Evolutionary conservation across 768 basidiomycete genomes (phyloP).

Genomic region (Lentinula lateritia): DNA sequence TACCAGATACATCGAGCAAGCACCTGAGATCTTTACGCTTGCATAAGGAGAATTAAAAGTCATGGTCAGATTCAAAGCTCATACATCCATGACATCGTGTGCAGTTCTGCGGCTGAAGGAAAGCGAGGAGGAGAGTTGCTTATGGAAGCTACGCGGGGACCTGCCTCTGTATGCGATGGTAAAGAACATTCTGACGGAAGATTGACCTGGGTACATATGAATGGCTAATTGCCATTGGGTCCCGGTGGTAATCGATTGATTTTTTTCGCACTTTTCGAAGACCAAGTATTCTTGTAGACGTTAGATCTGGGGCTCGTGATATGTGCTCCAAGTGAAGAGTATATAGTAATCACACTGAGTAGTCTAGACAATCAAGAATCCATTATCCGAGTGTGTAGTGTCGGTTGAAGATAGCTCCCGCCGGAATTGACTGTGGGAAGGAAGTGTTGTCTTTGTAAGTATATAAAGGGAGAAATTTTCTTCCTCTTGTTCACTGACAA

Average conservation of each 20-base stretch:
- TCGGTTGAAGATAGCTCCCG: neutral
- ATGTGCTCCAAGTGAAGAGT: too few relatives aligned
- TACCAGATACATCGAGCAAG: neutral
- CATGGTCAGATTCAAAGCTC: slow-evolving; percentile 27
- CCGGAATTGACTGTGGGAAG: slow-evolving; percentile 9
- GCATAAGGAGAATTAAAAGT: slow-evolving; percentile 63
- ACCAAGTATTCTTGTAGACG: too few relatives aligned
- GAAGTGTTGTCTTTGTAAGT: neutral
- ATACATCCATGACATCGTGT: slow-evolving; percentile 3
- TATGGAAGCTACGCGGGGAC: slow-evolving; percentile 64
- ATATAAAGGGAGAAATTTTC: slow-evolving; percentile 2
- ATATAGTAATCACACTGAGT: neutral
- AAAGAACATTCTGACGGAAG: slow-evolving; percentile 32
- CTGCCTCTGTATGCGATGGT: slow-evolving; percentile 40
- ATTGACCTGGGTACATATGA: neutral
- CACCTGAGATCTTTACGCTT: slow-evolving; percentile 1
- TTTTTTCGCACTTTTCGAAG: neutral
- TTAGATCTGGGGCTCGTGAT: too few relatives aligned
- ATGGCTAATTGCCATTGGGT: too few relatives aligned
- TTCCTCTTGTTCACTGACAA: slow-evolving; percentile 7
- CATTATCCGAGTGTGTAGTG: neutral
- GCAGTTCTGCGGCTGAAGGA: slow-evolving; percentile 54
- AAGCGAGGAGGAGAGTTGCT: slow-evolving; percentile 62
- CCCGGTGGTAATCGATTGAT: neutral
- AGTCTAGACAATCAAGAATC: neutral